Evolutionary conservation across 1,139 yeast genomes (phyloP).

Genomic region (Hansenula sp.): DNA sequence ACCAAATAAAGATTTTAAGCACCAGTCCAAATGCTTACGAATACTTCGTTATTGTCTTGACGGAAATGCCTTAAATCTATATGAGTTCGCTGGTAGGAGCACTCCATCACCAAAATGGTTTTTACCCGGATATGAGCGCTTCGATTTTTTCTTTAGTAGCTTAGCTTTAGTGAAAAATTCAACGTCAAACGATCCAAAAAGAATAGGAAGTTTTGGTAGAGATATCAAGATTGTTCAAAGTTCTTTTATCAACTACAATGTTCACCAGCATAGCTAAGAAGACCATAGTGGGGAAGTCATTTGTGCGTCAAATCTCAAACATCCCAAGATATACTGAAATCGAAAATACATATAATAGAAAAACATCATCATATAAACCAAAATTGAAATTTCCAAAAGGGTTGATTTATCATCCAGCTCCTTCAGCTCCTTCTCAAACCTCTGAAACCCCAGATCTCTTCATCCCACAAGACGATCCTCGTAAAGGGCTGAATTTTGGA

Average conservation of each 20-base stretch:
- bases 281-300: not conserved
- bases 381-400: slow-evolving; percentile 26
- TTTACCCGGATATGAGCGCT: not conserved
- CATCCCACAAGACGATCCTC: slow-evolving; percentile 60
- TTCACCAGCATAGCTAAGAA: not conserved
- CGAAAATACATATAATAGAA: slow-evolving; percentile 1
- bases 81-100: too few species aligned
- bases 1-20: too few species aligned
- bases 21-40: too few species aligned
- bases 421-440: slow-evolving; percentile 35
- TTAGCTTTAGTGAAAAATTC: not conserved
- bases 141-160: not conserved
- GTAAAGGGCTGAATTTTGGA: slow-evolving; percentile 37
- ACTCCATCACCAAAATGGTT: not conserved
- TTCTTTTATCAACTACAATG: not conserved
- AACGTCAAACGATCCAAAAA: too few species aligned
- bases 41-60: too few species aligned
- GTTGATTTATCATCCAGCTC: slow-evolving; percentile 42
- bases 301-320: not conserved
- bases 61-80: too few species aligned
- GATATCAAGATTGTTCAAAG: too few species aligned
- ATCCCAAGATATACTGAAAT: slow-evolving; percentile 1
- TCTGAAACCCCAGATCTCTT: slow-evolving; percentile 65
- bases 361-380: slow-evolving; percentile 24
- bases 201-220: not conserved